These are phyloP conservation scores for Pulveroboletus sp. DNA, from an alignment of 768 basidiomycete genomes.

Conservation along the genomic window DNA sequence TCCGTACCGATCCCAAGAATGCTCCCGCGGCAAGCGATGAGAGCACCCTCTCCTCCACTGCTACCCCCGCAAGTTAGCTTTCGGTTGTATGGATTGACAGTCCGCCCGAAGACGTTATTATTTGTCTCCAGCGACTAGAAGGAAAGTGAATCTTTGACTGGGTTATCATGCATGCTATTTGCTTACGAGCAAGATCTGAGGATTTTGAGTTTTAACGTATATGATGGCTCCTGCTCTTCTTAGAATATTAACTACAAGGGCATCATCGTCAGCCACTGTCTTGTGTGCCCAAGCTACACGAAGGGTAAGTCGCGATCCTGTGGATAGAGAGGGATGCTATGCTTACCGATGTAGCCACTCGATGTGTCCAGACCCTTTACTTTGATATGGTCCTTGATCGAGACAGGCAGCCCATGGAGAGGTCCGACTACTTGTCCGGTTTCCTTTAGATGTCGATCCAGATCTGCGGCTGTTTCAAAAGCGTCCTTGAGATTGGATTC, in stretches of 20 bases:
- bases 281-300: slow-evolving; percentile 37
- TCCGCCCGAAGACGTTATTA: slow-evolving; percentile 53
- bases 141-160: slow-evolving; percentile 8
- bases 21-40: slow-evolving; percentile 41
- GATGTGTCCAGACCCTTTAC: slow-evolving; percentile 41
- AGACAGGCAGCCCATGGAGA: slow-evolving; percentile 41
- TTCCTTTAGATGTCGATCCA: slow-evolving; percentile 42
- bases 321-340: neutral
- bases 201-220: slow-evolving; percentile 45
- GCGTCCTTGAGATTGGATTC: slow-evolving; percentile 56
- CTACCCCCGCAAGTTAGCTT: slow-evolving; percentile 41
- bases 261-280: slow-evolving; percentile 36
- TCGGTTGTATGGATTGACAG: slow-evolving; percentile 63
- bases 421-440: slow-evolving; percentile 48
- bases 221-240: slow-evolving; percentile 42
- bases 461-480: slow-evolving; percentile 41
- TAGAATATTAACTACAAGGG: slow-evolving; percentile 41
- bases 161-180: neutral
- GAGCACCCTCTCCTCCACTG: slow-evolving; percentile 45
- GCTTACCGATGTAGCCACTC: slow-evolving; percentile 27
- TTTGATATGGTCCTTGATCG: slow-evolving; percentile 46
- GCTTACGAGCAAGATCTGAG: slow-evolving; percentile 46
- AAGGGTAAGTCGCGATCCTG: slow-evolving; percentile 11
- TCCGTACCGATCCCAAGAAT: slow-evolving; percentile 42
- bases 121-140: slow-evolving; percentile 48